Conservation (phyloP, 805 yeast genomes). For the Candida corydali region DNA sequence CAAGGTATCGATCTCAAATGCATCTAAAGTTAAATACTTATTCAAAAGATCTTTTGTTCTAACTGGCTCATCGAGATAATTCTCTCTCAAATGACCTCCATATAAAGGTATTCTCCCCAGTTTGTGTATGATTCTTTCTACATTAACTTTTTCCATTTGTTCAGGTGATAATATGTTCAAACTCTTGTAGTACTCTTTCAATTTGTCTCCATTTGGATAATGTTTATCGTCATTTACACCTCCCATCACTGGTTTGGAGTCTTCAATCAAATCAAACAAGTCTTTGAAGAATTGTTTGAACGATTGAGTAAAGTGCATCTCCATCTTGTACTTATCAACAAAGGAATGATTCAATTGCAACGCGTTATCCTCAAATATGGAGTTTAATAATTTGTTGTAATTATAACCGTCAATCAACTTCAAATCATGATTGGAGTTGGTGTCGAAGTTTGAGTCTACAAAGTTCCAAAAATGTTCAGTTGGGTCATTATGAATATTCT, state of each 20-base stretch:
- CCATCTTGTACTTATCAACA: conserved; percentile 10
- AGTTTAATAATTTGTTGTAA: conserved; percentile 11
- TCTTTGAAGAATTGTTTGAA: conserved; percentile 18
- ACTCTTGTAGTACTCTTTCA: conserved; percentile 5
- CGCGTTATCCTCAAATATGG: conserved; percentile 3
- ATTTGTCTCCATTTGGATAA: conserved; percentile 13
- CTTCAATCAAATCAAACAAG: conserved; percentile 16
- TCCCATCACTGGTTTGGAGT: conserved; percentile 18
- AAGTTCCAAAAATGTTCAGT: conserved; percentile 14
- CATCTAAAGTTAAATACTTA: conserved; percentile 17
- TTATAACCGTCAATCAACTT: conserved; percentile 16
- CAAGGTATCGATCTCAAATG: conserved; percentile 17
- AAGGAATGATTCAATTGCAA: conserved; percentile 8
- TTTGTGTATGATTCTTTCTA: conserved; percentile 6
- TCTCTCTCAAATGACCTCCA: conserved; percentile 34
- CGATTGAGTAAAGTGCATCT: conserved; percentile 13
- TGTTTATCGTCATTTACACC: conserved; percentile 25
- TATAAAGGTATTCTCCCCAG: conserved; percentile 26
- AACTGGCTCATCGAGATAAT: conserved; percentile 24
- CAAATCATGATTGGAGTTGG: conserved; percentile 10
- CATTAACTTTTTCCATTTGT: conserved; percentile 3
- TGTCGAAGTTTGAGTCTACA: conserved; percentile 8
- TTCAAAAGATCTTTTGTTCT: conserved; percentile 22
- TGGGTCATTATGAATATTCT: conserved; percentile 6
- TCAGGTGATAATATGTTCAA: not conserved